Conservation (phyloP, 2,329 filamentous ascomycete genomes). For the Aspergillus eucalypticola region DNA sequence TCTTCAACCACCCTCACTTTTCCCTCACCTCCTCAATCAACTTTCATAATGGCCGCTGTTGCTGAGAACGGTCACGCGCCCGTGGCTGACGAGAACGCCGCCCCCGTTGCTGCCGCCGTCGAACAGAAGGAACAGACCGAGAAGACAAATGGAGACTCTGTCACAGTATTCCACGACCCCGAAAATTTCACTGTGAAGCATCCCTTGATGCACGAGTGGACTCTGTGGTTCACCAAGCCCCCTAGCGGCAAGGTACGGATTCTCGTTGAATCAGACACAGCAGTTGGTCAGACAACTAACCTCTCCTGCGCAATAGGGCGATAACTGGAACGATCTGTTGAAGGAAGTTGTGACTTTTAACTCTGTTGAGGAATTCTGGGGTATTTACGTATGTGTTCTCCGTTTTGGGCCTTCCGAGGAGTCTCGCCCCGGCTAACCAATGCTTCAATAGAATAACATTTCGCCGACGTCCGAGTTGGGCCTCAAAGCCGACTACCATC, state of each 20-base stretch:
- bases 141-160: slow-evolving; percentile 56
- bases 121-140: slow-evolving; percentile 42
- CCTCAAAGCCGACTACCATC: slow-evolving; percentile 97
- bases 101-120: slow-evolving; percentile 51
- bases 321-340: slow-evolving; percentile 97
- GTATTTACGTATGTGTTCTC: slow-evolving; percentile 78
- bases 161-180: slow-evolving; percentile 97
- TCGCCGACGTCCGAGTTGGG: slow-evolving; percentile 92
- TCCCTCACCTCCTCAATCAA: slow-evolving; percentile 1
- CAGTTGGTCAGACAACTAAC: slow-evolving; percentile 11
- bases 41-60: slow-evolving; percentile 39
- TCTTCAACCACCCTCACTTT: slow-evolving; percentile 11
- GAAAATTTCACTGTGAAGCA: slow-evolving; percentile 99
- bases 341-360: slow-evolving; percentile 99
- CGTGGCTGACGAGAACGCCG: slow-evolving; percentile 56
- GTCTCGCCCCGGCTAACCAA: slow-evolving; percentile 14
- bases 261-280: not conserved
- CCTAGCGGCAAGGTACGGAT: slow-evolving; percentile 81
- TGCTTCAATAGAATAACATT: slow-evolving; percentile 83
- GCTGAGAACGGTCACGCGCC: slow-evolving; percentile 38
- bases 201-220: slow-evolving; percentile 96
- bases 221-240: slow-evolving; percentile 98
- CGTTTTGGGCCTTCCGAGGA: not conserved
- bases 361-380: slow-evolving; percentile 99
- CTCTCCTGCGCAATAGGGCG: slow-evolving; percentile 60